Evolutionary conservation across 2,329 filamentous ascomycete genomes (phyloP), one percentile per base, ranked within the genome.

Genomic region (Didymella exigua): DNA sequence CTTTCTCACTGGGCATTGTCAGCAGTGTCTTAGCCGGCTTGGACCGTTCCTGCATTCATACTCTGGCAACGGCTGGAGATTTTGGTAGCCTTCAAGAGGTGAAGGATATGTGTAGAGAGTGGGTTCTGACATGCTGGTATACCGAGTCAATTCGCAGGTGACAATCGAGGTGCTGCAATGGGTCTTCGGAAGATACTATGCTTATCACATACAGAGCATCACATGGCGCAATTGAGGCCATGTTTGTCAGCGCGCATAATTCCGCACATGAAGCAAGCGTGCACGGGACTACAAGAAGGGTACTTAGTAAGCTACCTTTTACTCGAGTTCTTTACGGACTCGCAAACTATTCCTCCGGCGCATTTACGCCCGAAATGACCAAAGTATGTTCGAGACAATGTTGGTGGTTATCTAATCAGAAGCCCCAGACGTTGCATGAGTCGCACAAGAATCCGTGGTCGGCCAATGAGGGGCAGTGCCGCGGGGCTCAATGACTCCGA

Each of bases 51-150:
- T 21, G 14, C 13, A 24, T 10, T 57, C 70, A 27, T 61, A 76
- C 43, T 82, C 75, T 7, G 85, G 73, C 5, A 89, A 73, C 21
- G 85, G 80, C 23, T 80, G 75, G n/a, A 82, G 80, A 44, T 81
- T 73, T 63, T 85, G 80, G 66, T 83, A 88, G 18, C 84, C 86
- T 23, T 77, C 74, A 2, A 88, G 73, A 13, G 86, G 86, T 14
- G 82, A 86, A 1, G 81, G 76, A 65, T 83, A 86, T 1, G 75
- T 77, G 58, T 81, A 81, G 3, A 73, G 67, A 52, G 73, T 75
- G 11, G 75, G 74, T 44, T 77, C 77, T 5, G 77, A 62, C 77
- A 79, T 79, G 7, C 10, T 36, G 24, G 7, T 42, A 10, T 29
- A 23, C 40, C 44, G 52, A 40, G 58, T 36, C 59, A 23, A 16